Conservation (phyloP, 1,284 basidiomycete species). For the Marasmius tenuissimus region DNA sequence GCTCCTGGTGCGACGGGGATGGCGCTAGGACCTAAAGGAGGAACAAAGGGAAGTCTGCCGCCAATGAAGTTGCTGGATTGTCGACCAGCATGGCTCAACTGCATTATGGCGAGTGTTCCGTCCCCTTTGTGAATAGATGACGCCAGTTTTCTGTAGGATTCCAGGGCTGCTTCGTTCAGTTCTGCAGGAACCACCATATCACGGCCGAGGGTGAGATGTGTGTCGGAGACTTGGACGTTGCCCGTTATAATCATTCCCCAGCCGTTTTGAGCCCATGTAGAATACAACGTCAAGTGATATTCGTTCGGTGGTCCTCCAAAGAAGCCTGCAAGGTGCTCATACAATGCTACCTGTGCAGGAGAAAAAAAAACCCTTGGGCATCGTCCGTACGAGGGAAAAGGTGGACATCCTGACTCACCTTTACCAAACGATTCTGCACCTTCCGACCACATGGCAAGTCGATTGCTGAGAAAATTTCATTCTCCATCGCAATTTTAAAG, state of each 20-base stretch:
- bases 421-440: slow-evolving; percentile 19
- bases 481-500: background rate
- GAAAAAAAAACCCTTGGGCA: background rate
- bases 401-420: slow-evolving; percentile 8
- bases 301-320: slow-evolving; percentile 74
- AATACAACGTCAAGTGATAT: slow-evolving; percentile 69
- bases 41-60: slow-evolving; percentile 58
- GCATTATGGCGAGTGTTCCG: slow-evolving; percentile 64
- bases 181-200: slow-evolving; percentile 68
- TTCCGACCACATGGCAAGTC: slow-evolving; percentile 12
- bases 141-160: slow-evolving; percentile 55
- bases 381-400: background rate
- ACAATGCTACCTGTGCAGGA: slow-evolving; percentile 69
- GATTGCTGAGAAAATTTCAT: slow-evolving; percentile 4
- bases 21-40: slow-evolving; percentile 76
- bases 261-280: slow-evolving; percentile 70
- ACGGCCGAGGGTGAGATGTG: slow-evolving; percentile 79
- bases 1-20: slow-evolving; percentile 48
- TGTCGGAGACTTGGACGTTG: slow-evolving; percentile 76
- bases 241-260: slow-evolving; percentile 94
- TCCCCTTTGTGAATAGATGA: slow-evolving; percentile 44
- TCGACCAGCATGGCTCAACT: slow-evolving; percentile 85
- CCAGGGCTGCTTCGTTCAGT: slow-evolving; percentile 40
- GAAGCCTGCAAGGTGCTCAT: slow-evolving; percentile 75
- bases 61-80: slow-evolving; percentile 79